Base-by-base conservation (phyloP, 2,329 filamentous ascomycete genomes). In the Acrocalymma vagum region DNA sequence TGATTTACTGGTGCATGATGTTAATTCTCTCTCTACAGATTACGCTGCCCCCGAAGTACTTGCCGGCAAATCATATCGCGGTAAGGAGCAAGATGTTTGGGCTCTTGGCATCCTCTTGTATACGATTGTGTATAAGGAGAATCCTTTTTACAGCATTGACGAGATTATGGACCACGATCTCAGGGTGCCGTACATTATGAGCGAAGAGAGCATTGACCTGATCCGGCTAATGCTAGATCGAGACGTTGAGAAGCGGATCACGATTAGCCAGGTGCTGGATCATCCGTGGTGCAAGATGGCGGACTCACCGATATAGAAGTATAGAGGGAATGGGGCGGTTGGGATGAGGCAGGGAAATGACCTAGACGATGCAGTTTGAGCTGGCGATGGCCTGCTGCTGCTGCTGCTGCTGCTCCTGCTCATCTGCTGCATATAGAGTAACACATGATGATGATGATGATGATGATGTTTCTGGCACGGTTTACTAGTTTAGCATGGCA, bases 121-220 rank as follows among this genome's bases (percentile, higher is more conserved):
- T 76, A 99, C 94, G 18, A 96, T 99, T 63, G 88, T 97, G 63
- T 99, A 99, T 80, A 99, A 97, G 74, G 94, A 99, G 74, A 99
- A 99, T 65, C 93, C 94, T 1, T 99, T 96, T 71, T 97, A 97
- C 79, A 95, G 88, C 71, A 94, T 97, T 62, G 94, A 99, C 70
- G 94, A 99, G 77, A 99, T 99, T 63, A 95, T 97, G 83, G 94
- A 99, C 68, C 92, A 93, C 62, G 93, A 96, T 58, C 77, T 99
- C 44, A 84, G 94, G 31, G 86, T 99, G 18, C 94, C 94, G 0
- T 96, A 89, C 67, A 82, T 87, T 22, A 84, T 93, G 75, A 91
- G 90, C 69, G 91, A 96, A 52, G 87, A 92, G 54, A 96, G 91
- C 69, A 95, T 99, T 54, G 87, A 96, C 59, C 78, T 99, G 36